phyloP scores from a whole-genome alignment of 352 stramenopile species.

The Hyaloperonospora arabidopsidis region DNA sequence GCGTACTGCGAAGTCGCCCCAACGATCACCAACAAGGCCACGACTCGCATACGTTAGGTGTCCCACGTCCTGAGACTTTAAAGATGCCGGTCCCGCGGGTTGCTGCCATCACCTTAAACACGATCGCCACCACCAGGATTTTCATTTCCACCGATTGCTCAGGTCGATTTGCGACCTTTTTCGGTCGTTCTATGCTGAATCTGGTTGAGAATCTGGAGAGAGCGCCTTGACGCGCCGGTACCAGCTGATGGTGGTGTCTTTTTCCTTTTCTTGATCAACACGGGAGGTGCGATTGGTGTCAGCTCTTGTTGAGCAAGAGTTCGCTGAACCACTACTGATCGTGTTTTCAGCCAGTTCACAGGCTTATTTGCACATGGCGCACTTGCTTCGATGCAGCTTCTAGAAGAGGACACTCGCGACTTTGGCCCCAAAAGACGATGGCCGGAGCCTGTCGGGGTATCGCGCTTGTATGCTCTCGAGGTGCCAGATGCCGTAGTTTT shows the following conservation, averaged over 20 bases:
- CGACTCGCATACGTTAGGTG: background rate
- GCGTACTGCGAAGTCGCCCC: slow-evolving; percentile 18
- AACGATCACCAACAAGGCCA: slow-evolving; percentile 16
- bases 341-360: slow-evolving; percentile 76
- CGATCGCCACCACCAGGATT: background rate
- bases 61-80: background rate
- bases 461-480: slow-evolving; percentile 46
- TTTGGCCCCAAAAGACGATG: slow-evolving; percentile 26
- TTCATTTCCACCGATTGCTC: slow-evolving; percentile 15
- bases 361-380: slow-evolving; percentile 33
- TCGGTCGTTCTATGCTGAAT: slow-evolving; percentile 55
- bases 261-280: slow-evolving; percentile 38
- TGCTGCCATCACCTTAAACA: background rate
- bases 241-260: slow-evolving; percentile 43
- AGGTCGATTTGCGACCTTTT: slow-evolving; percentile 36
- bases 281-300: slow-evolving; percentile 32
- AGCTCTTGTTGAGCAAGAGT: slow-evolving; percentile 22
- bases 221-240: slow-evolving; percentile 49
- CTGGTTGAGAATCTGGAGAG: slow-evolving; percentile 78
- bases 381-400: slow-evolving; percentile 34
- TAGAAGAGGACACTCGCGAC: slow-evolving; percentile 37
- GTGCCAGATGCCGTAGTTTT: slow-evolving; percentile 38
- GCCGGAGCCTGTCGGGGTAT: slow-evolving; percentile 36
- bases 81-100: slow-evolving; percentile 17
- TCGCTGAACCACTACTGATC: slow-evolving; percentile 35